Base-by-base conservation (phyloP, 192 early-diverging fungal species). In the Lunasporangiospora selenospora region DNA sequence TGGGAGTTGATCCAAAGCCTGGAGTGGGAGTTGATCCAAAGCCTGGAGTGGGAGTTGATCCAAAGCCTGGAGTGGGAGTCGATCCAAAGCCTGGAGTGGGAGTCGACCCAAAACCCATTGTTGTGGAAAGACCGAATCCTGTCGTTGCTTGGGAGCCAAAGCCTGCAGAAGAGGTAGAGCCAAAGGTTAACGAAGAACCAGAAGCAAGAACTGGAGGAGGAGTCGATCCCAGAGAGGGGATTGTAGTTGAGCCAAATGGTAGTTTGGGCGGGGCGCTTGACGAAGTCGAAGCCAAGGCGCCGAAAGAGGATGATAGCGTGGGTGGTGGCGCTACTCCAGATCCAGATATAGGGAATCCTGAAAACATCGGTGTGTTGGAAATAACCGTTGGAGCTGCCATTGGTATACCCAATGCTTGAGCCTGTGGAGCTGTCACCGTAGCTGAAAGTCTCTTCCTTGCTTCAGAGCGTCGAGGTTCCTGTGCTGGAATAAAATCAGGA, bases 381-480 rank as follows among this genome's bases (percentile, higher is more conserved):
- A 29, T 36, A 12, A 55, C 32, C 3, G 43, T 42, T 27, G 59
- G 12, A 15, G 53, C 40, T 13, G 45, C 26, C 16, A 13, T 24
- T 18, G 41, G 12, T 8, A 15, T 12, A 19, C 52, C 69, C 9
- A 6, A 32, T 12, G 51, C 9, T 12, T 32, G 26, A 1, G 15
- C 23, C 26, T 21, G 29, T 2, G 47, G 66, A 6, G 58, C n/a
- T 27, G 57, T 24, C 30, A 50, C 29, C 7, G 39, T 36, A 10
- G 66, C 45, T 18, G 58, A 53, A 23, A 61, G 58, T 6, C 55
- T 52, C 34, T 73, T 73, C 43, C 63, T 73, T 3, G 54, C 27
- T 41, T 73, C 69, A 4, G 49, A 24, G n/a, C 69, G 60, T n/a
- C 69, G 59, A 18, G 69, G 69, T 16, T 62, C 69, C 7, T 38